Evolutionary conservation across 352 stramenopile species (phyloP), one percentile per base, ranked within the genome.

Genomic region (Globisporangium parvum): DNA sequence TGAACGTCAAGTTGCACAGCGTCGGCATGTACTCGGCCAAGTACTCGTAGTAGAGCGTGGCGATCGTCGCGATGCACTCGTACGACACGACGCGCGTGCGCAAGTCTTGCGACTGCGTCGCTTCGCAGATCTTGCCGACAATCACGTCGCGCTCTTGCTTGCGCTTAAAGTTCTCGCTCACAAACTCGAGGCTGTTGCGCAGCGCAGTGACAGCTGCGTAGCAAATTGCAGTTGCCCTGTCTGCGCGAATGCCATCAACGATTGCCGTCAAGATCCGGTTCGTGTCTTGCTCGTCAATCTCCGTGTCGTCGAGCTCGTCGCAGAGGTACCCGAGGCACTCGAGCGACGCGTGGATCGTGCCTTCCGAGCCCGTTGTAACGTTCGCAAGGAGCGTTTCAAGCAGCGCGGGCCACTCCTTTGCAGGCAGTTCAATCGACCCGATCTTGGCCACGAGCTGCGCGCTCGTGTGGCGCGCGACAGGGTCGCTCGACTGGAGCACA

Each of bases 211-310:
- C 80, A 17, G 96, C 97, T 0, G 96, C 93, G 23, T 96, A 81
- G 37, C 96, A 82, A 60, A 99, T 96, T 23, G 80, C 68, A 33
- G 90, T 75, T 14, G 90, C 77, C 2, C 92, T 75, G 53, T 97
- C 87, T 0, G 80, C 58, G 41, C 86, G 76, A 53, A 99, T 98
- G 46, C 96, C 96, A 67, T 98, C 91, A 15, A 99, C 93, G 64
- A 99, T 99, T 17, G 93, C 92, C 21, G 91, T 99, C 23, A 99
- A 73, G 64, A 99, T 98, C 28, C 95, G 77, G 73, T 99, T 98
- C 2, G 95, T 97, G 48, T 95, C 88, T 47, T 85, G 69, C 56
- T 90, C 77, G 54, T 87, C 76, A 21, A 95, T 73, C 2, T 69
- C 59, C 46, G 82, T 78, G 35, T 91, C 81, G 37, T 91, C 82